Conservation (phyloP, 2,329 filamentous ascomycete genomes). For the Stachybotrys echinatus region DNA sequence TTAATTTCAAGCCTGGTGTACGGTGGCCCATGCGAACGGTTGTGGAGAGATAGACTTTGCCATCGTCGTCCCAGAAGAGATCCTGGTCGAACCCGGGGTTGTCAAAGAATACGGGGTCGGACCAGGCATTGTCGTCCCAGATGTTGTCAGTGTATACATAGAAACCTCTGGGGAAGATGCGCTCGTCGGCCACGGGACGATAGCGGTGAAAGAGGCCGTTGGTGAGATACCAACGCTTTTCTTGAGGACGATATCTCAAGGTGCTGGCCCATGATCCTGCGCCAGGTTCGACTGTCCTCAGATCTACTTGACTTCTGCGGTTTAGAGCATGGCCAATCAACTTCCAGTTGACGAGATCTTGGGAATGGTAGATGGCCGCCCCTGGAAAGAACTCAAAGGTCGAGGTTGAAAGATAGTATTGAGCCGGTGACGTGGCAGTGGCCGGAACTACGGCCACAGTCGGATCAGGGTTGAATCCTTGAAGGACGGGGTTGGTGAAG, state of each 20-base stretch:
- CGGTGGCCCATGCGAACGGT: constrained; percentile 29
- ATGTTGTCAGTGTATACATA: constrained; percentile 48
- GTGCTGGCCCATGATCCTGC: constrained; percentile 45
- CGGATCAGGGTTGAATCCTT: constrained; percentile 59
- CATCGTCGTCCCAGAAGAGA: constrained; percentile 45
- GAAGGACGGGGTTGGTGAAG: constrained; percentile 49
- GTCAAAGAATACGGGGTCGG: constrained; percentile 49
- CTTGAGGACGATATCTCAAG: constrained; percentile 34
- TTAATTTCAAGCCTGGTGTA: constrained; percentile 30
- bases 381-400: constrained; percentile 60
- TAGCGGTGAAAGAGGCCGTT: constrained; percentile 39
- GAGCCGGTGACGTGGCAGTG: constrained; percentile 17
- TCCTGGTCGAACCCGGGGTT: constrained; percentile 50
- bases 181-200: constrained; percentile 33
- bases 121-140: constrained; percentile 45
- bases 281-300: constrained; percentile 45
- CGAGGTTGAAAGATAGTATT: constrained; percentile 55
- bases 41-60: constrained; percentile 43
- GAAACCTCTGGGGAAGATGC: constrained; percentile 47
- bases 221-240: constrained; percentile 38
- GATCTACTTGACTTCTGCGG: constrained; percentile 43
- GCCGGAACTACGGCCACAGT: constrained; percentile 36
- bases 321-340: constrained; percentile 48
- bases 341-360: constrained; percentile 44
- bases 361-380: constrained; percentile 54